Evolutionary conservation across 2,329 filamentous ascomycete species (phyloP).

Genomic region (Exophiala calicioides): DNA sequence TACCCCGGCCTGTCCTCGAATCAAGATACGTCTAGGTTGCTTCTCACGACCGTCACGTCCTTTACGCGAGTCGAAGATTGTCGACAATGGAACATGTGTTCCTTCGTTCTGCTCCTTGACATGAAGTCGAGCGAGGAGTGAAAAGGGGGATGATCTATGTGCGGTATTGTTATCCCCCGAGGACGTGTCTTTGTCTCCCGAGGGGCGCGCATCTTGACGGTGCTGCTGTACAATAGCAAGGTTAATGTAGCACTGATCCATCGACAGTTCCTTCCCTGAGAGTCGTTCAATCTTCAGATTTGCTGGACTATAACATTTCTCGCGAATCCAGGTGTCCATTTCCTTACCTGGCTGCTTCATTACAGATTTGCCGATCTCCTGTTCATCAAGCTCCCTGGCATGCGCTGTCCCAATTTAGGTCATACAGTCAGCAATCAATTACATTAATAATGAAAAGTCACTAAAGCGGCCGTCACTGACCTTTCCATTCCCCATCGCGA

Average conservation of each 20-base stretch:
- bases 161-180: neutral
- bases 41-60: neutral
- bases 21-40: constrained; percentile 4
- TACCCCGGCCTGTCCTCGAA: constrained; percentile 1
- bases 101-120: neutral
- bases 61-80: neutral
- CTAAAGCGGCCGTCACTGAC: neutral
- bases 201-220: neutral
- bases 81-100: neutral
- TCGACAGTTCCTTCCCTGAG: neutral
- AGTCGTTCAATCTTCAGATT: neutral
- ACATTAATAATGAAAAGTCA: neutral
- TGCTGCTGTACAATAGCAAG: neutral
- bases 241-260: neutral
- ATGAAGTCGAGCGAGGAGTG: neutral
- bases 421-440: neutral
- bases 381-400: neutral
- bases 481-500: neutral
- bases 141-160: neutral
- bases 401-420: neutral
- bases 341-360: neutral
- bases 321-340: neutral
- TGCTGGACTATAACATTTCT: neutral
- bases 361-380: neutral
- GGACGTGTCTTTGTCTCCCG: neutral